Evolutionary conservation across 208 protist genomes (phyloP).

Genomic region (Leptomonas seymouri): DNA sequence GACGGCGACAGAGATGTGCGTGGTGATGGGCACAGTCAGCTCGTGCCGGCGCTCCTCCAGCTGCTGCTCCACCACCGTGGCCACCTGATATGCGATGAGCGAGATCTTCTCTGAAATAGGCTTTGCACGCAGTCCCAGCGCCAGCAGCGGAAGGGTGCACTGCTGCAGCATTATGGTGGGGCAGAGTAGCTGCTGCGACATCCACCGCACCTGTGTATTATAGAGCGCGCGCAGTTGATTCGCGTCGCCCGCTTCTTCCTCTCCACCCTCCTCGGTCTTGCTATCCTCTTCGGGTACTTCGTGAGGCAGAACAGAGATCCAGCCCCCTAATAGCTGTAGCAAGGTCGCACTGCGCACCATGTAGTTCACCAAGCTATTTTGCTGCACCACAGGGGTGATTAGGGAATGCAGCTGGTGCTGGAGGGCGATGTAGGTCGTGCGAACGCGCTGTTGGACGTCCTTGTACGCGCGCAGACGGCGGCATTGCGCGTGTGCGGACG

Average conservation of each 20-base stretch:
- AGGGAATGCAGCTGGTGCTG: slow-evolving; percentile 59
- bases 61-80: slow-evolving; percentile 67
- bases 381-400: slow-evolving; percentile 57
- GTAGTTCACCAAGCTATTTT: slow-evolving; percentile 70
- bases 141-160: slow-evolving; percentile 55
- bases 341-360: slow-evolving; percentile 86
- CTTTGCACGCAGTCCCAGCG: slow-evolving; percentile 45
- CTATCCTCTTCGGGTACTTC: slow-evolving; percentile 11
- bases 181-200: slow-evolving; percentile 37
- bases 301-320: slow-evolving; percentile 63
- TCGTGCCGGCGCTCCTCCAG: slow-evolving; percentile 60
- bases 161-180: slow-evolving; percentile 23
- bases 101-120: slow-evolving; percentile 61
- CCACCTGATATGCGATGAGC: slow-evolving; percentile 57
- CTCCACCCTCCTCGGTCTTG: background rate
- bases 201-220: slow-evolving; percentile 44
- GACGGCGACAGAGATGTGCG: background rate
- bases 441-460: slow-evolving; percentile 31
- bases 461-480: slow-evolving; percentile 19
- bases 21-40: slow-evolving; percentile 24
- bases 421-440: slow-evolving; percentile 38
- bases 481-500: background rate
- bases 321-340: slow-evolving; percentile 79
- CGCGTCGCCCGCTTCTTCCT: background rate
- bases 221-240: slow-evolving; percentile 2